Base-by-base conservation (phyloP, 345 rosid species). In the Euphorbia tirucalli region DNA sequence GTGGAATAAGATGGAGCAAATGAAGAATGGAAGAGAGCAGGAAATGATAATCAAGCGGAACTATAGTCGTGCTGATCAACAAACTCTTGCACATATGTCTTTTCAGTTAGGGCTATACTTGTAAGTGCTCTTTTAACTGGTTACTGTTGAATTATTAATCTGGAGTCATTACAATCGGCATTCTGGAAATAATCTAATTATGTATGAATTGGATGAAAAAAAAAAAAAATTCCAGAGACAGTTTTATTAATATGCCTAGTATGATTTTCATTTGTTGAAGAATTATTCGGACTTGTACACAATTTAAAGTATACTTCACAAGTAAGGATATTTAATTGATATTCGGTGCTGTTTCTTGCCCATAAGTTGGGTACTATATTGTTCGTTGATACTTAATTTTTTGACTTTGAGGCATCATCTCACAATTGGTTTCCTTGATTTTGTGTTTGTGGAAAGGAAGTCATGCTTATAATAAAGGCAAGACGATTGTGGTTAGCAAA, bases 401-500 rank as follows among this genome's bases (percentile, higher is more conserved):
- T 69, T 25, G 30, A 11, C 35, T 64, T 37, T 21, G 49, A 61
- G 61, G 70, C 56, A 68, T 48, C 21, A 27, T 69, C 71, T 57
- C 30, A 75, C 25, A 25, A 50, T 64, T 74, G 3, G 0, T 71
- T 31, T 25, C 63, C 44, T n/a, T n/a, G n/a, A n/a, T 68, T 75
- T 83, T 19, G 11, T 77, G 78, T 69, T 83, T 85, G 83, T 79
- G 84, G 89, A 55, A 88, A 86, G 87, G 75, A 82, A 94, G 98
- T 75, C 98, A 89, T 92, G 97, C 97, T 11, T 94, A 94, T 75
- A 80, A 85, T 82, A 89, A 88, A 82, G 98, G 97, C 75, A 89
- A 84, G 86, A 83, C 87, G 37, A 88, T 92, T 79, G 97, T 88
- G 22, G 90, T 89, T 58, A 94, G 98, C 88, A 94, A 92, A 89